Evolutionary conservation across 352 stramenopile genomes (phyloP).

Genomic region (Pythium sukuiense): DNA sequence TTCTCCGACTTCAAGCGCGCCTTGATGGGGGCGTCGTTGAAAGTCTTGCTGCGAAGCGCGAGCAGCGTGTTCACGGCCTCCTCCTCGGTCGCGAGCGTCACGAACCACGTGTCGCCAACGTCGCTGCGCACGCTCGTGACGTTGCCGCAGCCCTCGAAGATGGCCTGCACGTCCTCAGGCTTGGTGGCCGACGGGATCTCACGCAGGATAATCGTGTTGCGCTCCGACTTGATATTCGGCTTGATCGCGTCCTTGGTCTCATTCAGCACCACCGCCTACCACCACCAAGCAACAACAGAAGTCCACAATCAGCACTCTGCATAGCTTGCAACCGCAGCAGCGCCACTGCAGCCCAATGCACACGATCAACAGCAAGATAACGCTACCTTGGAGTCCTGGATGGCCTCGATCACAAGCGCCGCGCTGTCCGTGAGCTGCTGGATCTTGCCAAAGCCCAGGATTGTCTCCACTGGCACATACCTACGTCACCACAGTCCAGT

Average conservation of each 20-base stretch:
- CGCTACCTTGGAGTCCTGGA: conserved; percentile 66
- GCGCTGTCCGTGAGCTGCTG: conserved; percentile 75
- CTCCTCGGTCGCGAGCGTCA: conserved; percentile 88
- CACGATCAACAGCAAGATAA: not conserved
- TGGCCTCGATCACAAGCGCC: conserved; percentile 62
- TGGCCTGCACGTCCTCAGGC: conserved; percentile 82
- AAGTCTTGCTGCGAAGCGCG: conserved; percentile 86
- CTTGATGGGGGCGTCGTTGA: conserved; percentile 89
- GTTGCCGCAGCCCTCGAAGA: conserved; percentile 80
- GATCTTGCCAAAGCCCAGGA: conserved; percentile 86
- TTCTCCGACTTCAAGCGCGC: conserved; percentile 92
- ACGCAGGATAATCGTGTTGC: conserved; percentile 92
- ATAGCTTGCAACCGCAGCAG: not conserved
- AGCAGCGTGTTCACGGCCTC: conserved; percentile 86
- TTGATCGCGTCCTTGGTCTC: conserved; percentile 87
- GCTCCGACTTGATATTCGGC: conserved; percentile 91
- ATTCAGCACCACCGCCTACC: conserved; percentile 69
- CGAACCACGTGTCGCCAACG: conserved; percentile 93
- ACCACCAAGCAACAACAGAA: not conserved
- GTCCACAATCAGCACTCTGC: not conserved
- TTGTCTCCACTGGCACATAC: conserved; percentile 83
- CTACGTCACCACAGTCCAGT: conserved; percentile 28
- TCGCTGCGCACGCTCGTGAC: conserved; percentile 88
- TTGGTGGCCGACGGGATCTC: conserved; percentile 89
- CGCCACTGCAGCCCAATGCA: not conserved